These are phyloP conservation scores for Neophaeococcomyces mojaviensis DNA, from an alignment of 2,329 filamentous ascomycete species.

Conservation along the genomic window DNA sequence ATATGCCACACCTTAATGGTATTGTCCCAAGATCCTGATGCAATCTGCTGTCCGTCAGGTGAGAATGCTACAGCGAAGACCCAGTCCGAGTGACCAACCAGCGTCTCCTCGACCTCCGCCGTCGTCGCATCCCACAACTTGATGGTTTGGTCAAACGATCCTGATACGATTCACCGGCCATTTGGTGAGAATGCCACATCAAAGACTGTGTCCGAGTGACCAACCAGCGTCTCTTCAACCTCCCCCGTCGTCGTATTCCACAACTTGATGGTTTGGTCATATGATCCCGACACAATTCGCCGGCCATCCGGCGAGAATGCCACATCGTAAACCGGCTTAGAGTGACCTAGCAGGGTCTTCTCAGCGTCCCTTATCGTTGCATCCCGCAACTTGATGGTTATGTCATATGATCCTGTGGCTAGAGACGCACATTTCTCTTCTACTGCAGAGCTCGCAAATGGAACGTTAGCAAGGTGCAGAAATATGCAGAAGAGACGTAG, in stretches of 20 bases:
- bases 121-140: constrained; percentile 9
- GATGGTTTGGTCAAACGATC: constrained; percentile 9
- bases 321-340: constrained; percentile 7
- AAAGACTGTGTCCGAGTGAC: constrained; percentile 1
- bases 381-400: constrained; percentile 14
- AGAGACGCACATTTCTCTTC: too few relatives aligned
- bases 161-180: constrained; percentile 9
- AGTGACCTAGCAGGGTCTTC: neutral
- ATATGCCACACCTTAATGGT: constrained; percentile 14
- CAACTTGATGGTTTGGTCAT: neutral
- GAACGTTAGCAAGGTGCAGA: too few relatives aligned
- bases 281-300: constrained; percentile 15
- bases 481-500: too few relatives aligned
- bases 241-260: constrained; percentile 5
- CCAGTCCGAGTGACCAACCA: neutral
- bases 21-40: constrained; percentile 6
- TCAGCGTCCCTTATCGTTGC: neutral
- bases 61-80: neutral
- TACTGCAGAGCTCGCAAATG: too few relatives aligned
- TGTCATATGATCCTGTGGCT: constrained; percentile 4
- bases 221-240: neutral
- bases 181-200: constrained; percentile 7
- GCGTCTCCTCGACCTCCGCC: neutral
- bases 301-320: constrained; percentile 19
- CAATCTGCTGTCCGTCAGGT: neutral